Base-by-base conservation (phyloP, 2,329 filamentous ascomycete species). In the Pestalotiopsis sp. region DNA sequence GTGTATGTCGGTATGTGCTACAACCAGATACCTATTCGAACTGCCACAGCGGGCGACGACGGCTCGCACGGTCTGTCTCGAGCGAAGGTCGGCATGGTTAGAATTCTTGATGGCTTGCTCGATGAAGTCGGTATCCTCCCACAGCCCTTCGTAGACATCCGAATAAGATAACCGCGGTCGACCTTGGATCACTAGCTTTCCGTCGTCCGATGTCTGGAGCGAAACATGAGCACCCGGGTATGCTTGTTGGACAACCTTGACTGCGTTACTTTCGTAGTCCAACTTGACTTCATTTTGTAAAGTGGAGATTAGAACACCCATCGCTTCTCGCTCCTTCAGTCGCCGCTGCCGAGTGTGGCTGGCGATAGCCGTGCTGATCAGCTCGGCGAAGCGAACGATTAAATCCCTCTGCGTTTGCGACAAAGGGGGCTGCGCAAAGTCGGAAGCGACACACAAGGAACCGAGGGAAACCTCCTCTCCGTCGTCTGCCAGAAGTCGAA, bases 1-100 rank as follows among this genome's bases (percentile, higher is more conserved):
- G 38, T 80, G 79, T n/a, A 84, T 78, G 2, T 85, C 79, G 1
- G 76, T 80, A 0, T 80, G 82, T 2, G 78, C 68, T 36, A 69
- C 65, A 11, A 69, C 65, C 17, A 69, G 41, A 52, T 67, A 69
- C 4, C 14, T 49, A 23, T 58, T 17, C 4, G 65, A 58, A 6
- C 23, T 65, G 20, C 60, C 68, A 27, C 64, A 69, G 4, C 59
- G 68, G n/a, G 68, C 45, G 13, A 60, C 68, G 25, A 69, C 52
- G 7, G 60, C 64, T 0, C 68, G 68, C 11, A 69, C 60, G 17
- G 60, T 52, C 49, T 65, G 57, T 11, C 23, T 11, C 31, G 65
- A 20, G 23, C 52, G 36, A 45, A 67, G 58, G 20, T 67, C 23
- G 31, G 49, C 4, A 36, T 52, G 59, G n/a, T 69, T 69, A 20